These are phyloP conservation scores for Fusarium sambucinum DNA, from an alignment of 2,329 filamentous ascomycete species.

Conservation along the genomic window DNA sequence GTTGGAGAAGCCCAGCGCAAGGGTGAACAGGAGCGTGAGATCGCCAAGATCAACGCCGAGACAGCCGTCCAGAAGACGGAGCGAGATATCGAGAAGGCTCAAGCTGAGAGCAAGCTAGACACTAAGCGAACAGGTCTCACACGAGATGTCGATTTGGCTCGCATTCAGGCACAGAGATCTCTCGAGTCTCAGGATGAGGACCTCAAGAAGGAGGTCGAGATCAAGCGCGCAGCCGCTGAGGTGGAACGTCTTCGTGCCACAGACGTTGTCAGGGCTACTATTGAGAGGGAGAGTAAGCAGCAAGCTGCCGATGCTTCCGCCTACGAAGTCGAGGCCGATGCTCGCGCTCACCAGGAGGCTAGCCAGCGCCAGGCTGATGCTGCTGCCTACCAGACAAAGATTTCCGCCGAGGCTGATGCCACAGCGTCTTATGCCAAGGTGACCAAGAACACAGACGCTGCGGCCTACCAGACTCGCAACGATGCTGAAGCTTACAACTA, in stretches of 20 bases:
- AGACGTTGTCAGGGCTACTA: constrained; percentile 82
- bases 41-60: constrained; percentile 88
- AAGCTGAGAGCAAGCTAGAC: constrained; percentile 80
- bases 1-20: constrained; percentile 83
- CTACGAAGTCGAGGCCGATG: constrained; percentile 74
- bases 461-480: constrained; percentile 62
- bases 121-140: constrained; percentile 79
- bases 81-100: constrained; percentile 82
- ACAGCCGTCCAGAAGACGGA: constrained; percentile 88
- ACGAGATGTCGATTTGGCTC: constrained; percentile 79
- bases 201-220: constrained; percentile 81
- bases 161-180: constrained; percentile 78
- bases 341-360: constrained; percentile 66
- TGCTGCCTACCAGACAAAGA: constrained; percentile 62
- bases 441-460: constrained; percentile 65
- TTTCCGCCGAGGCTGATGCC: constrained; percentile 60
- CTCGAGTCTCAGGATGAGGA: constrained; percentile 84
- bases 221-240: constrained; percentile 82
- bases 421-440: constrained; percentile 62
- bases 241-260: constrained; percentile 81
- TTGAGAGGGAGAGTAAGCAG: constrained; percentile 74
- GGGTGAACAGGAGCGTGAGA: constrained; percentile 85
- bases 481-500: constrained; percentile 58
- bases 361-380: constrained; percentile 66
- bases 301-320: constrained; percentile 74